Base-by-base conservation (phyloP, 164 flowering plant genomes). In the Santalum album region DNA sequence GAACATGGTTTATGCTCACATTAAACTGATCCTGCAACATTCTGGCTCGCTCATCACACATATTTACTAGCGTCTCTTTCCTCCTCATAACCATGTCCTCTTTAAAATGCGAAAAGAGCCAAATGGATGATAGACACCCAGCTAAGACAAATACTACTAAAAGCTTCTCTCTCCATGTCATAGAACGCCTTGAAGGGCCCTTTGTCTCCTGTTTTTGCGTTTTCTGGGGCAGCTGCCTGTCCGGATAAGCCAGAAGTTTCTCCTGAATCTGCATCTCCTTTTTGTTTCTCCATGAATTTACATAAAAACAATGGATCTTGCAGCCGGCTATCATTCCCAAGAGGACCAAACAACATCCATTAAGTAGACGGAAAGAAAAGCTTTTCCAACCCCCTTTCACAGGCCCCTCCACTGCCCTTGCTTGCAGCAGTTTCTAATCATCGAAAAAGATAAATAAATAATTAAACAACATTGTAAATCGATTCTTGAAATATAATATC, bases 21-120 rank as follows among this genome's bases (percentile, higher is more conserved):
- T 84, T 89, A 71, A 92, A 92, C 69, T 89, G 96, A 69, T 92
- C 98, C 59, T 92, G 98, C 67, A 92, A 62, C 98, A 92, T 88
- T 16, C 95, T 70, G 19, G 98, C 95, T 55, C 98, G 70, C 64
- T 92, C 90, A 47, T 88, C 98, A 60, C 98, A 92, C 98, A 88
- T 88, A 75, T 76, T 88, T 34, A 75, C 63, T 12, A 92, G 78
- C 23, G 75, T 77, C 63, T 81, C 91, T 58, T 56, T 69, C 66
- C 94, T 81, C 65, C 75, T 69, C 50, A 62, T 38, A 21, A 22
- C 23, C 10, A 54, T 59, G 56, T 71, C 79, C 25, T 60, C 27
- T 61, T 68, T 72, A 57, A 83, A 54, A 69, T 65, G 52, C 75
- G 73, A 70, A 65, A 78, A 84, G 50, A 79, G 61, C 79, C 83